Base-by-base conservation (phyloP, 257 asterid species). In the Nicotiana undulata region DNA sequence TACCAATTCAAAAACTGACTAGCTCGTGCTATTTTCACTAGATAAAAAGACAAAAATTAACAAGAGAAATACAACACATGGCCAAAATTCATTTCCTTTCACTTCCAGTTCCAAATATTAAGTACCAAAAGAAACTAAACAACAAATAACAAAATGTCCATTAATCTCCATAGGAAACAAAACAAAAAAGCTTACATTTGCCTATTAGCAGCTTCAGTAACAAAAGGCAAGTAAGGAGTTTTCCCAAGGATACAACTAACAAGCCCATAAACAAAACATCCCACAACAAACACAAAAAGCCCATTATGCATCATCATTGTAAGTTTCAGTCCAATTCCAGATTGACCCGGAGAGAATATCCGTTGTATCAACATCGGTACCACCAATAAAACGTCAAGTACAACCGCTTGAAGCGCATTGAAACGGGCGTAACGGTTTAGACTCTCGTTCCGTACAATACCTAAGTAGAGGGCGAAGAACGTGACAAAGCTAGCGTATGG, bases 401-500 rank as follows among this genome's bases (percentile, higher is more conserved):
- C 95, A 4, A 96, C 89, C 3, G 99, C 98, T 84, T 95, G 99
- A 26, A 95, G 88, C 31, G 97, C 94, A 52, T 96, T 96, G 85
- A 93, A 93, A 40, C 99, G 86, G 12, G 86, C 92, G 85, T 93
- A 96, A 28, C 89, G 89, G 88, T 91, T 89, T 79, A 96, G 81
- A 3, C 56, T 84, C 75, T 92, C 90, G 88, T 95, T 95, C 13
- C 88, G 75, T 4, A 90, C 98, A 75, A 95, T 77, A 81, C 96
- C 97, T 49, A 95, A 88, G 81, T 93, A 95, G 59, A 93, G 85
- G 0, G 86, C 97, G 82, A 95, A 95, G 91, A 96, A 93, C 85
- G 99, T 87, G 74, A 92, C 86, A 86, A 95, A 96, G 84, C 92
- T 89, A 40, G 97, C 96, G 88, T 87, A 92, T 0, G 99, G 99